Conservation (phyloP, 2,329 filamentous ascomycete genomes). For the Paracorniculantispora psalliotae region DNA sequence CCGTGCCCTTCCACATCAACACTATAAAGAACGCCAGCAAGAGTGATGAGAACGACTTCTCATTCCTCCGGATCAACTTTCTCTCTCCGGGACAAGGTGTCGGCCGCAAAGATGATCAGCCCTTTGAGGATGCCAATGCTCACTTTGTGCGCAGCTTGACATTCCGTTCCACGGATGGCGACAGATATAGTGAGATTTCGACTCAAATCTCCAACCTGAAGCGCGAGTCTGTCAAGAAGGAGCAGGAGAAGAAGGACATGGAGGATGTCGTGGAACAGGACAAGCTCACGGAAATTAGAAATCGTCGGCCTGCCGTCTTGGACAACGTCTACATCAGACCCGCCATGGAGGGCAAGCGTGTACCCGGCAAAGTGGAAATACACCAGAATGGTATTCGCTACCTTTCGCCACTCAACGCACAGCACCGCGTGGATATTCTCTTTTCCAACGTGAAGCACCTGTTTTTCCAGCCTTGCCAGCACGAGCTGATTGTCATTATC, state of each 20-base stretch:
- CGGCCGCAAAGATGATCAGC: constrained; percentile 93
- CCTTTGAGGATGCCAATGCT: constrained; percentile 91
- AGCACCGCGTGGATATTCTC: constrained; percentile 84
- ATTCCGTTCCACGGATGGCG: constrained; percentile 84
- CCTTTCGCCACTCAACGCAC: constrained; percentile 71
- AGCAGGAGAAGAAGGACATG: constrained; percentile 99
- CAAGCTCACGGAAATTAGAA: constrained; percentile 91
- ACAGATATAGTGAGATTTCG: constrained; percentile 84
- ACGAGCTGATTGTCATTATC: constrained; percentile 95
- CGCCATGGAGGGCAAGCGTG: constrained; percentile 92
- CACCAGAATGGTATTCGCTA: constrained; percentile 99
- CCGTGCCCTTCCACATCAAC: constrained; percentile 94
- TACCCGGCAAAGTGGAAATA: constrained; percentile 93
- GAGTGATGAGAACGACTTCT: constrained; percentile 90
- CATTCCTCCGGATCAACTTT: constrained; percentile 94
- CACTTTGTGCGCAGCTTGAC: constrained; percentile 96
- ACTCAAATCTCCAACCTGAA: constrained; percentile 95
- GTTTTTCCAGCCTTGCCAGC: constrained; percentile 96
- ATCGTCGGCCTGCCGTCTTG: constrained; percentile 82
- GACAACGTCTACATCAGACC: constrained; percentile 95
- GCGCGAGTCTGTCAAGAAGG: constrained; percentile 83
- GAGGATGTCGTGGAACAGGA: constrained; percentile 99
- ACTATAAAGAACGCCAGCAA: constrained; percentile 99
- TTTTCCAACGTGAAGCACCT: constrained; percentile 98
- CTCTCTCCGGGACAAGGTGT: constrained; percentile 96